These are phyloP conservation scores for Backusella tarrabulga DNA, from an alignment of 192 early-diverging fungal genomes.

Conservation along the genomic window DNA sequence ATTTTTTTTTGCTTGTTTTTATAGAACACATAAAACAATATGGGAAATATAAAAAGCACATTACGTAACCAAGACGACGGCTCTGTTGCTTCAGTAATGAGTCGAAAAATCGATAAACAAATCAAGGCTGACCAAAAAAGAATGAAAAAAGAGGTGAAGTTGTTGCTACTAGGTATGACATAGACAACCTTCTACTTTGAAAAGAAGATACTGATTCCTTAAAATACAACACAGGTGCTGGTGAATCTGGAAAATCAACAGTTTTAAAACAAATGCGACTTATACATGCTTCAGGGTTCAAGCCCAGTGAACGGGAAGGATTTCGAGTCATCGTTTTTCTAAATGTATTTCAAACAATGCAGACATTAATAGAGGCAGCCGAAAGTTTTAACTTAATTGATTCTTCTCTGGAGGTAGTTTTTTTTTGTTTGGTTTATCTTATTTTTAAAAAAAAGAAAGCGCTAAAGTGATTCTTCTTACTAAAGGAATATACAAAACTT, in stretches of 20 bases:
- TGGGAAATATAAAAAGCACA: constrained; percentile 18
- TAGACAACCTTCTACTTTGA: background rate
- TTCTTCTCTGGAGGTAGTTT: background rate
- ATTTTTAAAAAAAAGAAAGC: background rate
- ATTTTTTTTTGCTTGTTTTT: background rate
- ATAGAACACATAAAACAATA: background rate
- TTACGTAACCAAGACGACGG: background rate
- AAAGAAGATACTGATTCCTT: background rate
- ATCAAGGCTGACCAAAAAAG: constrained; percentile 36
- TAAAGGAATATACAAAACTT: constrained; percentile 32
- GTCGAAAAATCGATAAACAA: constrained; percentile 30
- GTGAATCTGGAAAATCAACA: constrained; percentile 66
- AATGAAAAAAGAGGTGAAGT: constrained; percentile 36
- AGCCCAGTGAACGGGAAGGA: constrained; percentile 38
- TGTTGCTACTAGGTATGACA: constrained; percentile 30
- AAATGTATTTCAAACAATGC: constrained; percentile 50
- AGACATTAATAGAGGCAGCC: constrained; percentile 46
- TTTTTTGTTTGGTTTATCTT: background rate
- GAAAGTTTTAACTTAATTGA: background rate
- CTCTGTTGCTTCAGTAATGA: background rate
- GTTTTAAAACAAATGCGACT: constrained; percentile 60
- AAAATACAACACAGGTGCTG: constrained; percentile 43
- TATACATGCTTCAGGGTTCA: constrained; percentile 54
- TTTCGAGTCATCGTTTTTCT: constrained; percentile 47
- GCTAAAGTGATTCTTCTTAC: background rate